Evolutionary conservation across 768 basidiomycete genomes (phyloP).

Genomic region (Xanthoconium purpureum): DNA sequence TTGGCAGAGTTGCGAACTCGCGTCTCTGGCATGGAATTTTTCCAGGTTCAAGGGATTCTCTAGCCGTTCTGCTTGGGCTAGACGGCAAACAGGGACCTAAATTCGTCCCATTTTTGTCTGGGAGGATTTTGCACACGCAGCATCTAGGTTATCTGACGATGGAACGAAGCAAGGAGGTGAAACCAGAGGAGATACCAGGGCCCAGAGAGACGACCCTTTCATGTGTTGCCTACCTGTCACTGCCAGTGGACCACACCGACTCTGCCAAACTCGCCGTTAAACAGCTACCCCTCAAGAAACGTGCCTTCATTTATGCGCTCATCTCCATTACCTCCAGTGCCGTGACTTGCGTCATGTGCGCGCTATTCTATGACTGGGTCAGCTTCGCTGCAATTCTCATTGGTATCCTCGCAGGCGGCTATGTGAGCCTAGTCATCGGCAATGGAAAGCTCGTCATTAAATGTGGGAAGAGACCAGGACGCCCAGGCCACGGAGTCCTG

Average conservation of each 20-base stretch:
- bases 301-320: constrained; percentile 13
- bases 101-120: constrained; percentile 17
- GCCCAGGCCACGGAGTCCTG: constrained; percentile 34
- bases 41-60: too few species aligned
- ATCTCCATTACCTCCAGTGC: constrained; percentile 28
- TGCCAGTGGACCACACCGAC: constrained; percentile 8
- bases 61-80: too few species aligned
- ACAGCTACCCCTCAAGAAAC: neutral
- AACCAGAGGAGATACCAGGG: neutral
- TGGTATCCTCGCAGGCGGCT: constrained; percentile 33
- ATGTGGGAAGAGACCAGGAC: constrained; percentile 12
- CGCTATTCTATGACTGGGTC: constrained; percentile 25
- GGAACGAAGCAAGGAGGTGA: constrained; percentile 5
- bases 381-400: constrained; percentile 31
- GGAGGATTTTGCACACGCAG: constrained; percentile 23
- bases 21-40: constrained; percentile 21
- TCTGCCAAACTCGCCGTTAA: neutral
- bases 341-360: constrained; percentile 7
- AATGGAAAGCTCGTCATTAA: constrained; percentile 19
- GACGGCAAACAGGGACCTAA: too few species aligned
- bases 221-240: constrained; percentile 17
- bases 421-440: constrained; percentile 26
- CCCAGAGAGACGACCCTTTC: constrained; percentile 7
- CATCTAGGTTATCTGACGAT: constrained; percentile 29
- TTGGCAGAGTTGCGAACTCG: constrained; percentile 30